Evolutionary conservation across 495 filamentous ascomycete species (phyloP).

Genomic region (Neurospora sp.): DNA sequence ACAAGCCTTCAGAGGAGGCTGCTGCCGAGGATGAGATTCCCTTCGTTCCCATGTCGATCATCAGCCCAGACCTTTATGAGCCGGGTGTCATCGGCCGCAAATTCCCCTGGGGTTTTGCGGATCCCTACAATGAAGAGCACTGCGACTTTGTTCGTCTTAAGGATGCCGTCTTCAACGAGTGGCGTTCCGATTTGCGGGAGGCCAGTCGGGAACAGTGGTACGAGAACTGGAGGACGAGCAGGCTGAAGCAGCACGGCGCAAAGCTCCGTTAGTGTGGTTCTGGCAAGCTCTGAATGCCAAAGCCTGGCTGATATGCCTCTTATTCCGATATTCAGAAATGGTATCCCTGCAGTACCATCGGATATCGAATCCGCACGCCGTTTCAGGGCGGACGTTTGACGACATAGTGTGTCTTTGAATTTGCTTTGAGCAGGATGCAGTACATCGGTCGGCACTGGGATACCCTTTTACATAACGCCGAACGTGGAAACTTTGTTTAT

Average conservation of each 20-base stretch:
- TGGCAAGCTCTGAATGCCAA: background rate
- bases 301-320: background rate
- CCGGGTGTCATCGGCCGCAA: slow-evolving; percentile 65
- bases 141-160: slow-evolving; percentile 90
- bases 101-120: slow-evolving; percentile 95
- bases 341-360: background rate
- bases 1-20: slow-evolving; percentile 26
- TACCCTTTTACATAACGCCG: background rate
- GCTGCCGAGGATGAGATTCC: slow-evolving; percentile 33
- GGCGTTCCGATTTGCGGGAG: slow-evolving; percentile 83
- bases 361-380: background rate
- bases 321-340: background rate
- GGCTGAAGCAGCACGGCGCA: slow-evolving; percentile 38
- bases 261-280: slow-evolving; percentile 16
- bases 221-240: slow-evolving; percentile 80
- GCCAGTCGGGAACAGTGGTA: slow-evolving; percentile 92
- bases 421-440: background rate
- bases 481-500: background rate
- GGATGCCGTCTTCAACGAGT: slow-evolving; percentile 86
- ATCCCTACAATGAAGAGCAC: slow-evolving; percentile 80
- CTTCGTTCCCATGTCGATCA: slow-evolving; percentile 81
- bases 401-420: background rate
- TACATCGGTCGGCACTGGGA: background rate
- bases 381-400: background rate
- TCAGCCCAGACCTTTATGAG: slow-evolving; percentile 87